Conservation (phyloP, 2,329 filamentous ascomycete species). For the Tolypocladium sp. region DNA sequence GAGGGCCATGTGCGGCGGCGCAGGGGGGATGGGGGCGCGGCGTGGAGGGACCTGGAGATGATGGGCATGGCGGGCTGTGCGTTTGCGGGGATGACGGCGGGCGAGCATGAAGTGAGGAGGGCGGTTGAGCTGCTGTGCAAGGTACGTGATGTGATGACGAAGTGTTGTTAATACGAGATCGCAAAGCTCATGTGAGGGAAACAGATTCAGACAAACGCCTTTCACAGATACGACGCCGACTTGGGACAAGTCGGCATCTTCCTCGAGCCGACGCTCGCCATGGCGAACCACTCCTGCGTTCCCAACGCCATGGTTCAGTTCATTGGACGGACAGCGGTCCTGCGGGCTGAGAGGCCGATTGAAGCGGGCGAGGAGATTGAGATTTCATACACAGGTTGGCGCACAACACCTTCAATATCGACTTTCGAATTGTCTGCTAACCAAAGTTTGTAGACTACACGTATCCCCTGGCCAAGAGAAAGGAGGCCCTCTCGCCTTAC, state of each 20-base stretch:
- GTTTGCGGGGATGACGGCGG: constrained; percentile 30
- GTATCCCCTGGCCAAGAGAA: constrained; percentile 31
- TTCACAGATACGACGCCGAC: constrained; percentile 46
- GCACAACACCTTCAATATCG: constrained; percentile 7
- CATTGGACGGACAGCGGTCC: constrained; percentile 36
- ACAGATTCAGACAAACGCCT: constrained; percentile 54
- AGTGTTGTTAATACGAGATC: neutral
- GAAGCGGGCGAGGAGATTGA: constrained; percentile 45
- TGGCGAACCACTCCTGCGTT: constrained; percentile 54
- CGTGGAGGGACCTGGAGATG: constrained; percentile 40
- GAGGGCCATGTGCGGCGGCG: constrained; percentile 33
- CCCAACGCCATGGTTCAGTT: constrained; percentile 53
- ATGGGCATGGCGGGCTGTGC: constrained; percentile 32
- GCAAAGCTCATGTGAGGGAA: neutral
- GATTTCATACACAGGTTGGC: constrained; percentile 53
- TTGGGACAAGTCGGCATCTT: constrained; percentile 44
- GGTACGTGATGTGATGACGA: constrained; percentile 23
- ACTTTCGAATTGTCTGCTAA: neutral
- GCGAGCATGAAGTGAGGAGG: constrained; percentile 23
- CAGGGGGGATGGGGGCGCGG: constrained; percentile 21
- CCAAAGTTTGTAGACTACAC: constrained; percentile 32
- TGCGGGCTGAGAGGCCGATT: constrained; percentile 42
- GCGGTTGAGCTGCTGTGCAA: constrained; percentile 44
- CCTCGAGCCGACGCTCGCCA: constrained; percentile 44
- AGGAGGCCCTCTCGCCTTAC: constrained; percentile 35